Evolutionary conservation across 495 filamentous ascomycete genomes (phyloP), one percentile per base, ranked within the genome.

Genomic region (Aspergillus asperescens): DNA sequence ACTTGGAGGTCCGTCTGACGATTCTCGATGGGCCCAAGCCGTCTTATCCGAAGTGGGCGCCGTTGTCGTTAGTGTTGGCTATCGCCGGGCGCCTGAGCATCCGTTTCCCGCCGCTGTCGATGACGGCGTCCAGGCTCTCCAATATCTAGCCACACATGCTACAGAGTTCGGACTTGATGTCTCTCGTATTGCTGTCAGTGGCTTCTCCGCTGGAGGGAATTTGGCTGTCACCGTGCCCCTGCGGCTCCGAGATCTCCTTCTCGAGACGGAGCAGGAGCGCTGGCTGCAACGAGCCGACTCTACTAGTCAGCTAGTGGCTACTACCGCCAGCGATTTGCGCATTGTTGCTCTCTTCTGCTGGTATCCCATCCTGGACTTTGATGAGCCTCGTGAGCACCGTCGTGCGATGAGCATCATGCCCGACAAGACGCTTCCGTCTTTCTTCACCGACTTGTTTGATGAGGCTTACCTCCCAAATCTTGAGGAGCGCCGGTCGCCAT

Each of bases 181-280:
- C 25, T 71, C 75, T 38, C 68, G 82, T 44, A 80, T 96, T 13
- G 87, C 83, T 3, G 70, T 91, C 8, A 88, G 80, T 5, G 91
- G 91, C 13, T 97, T 97, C 69, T 90, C 85, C 0, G 88, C 89
- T 1, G 92, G 92, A 2, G 92, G 83, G 10, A 97, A 96, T 60
- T 80, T 95, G 56, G 80, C 83, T 20, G 83, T 95, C 55, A 91
- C 90, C 0, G 83, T 91, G 0, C 85, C 88, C 0, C 70, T 96
- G 16, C 78, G 85, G 18, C 67, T 95, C 1, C 67, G 77, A 13
- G 59, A 60, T 16, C 61, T 60, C 27, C 54, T 63, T 44, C 62
- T 38, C 3, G 55, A 58, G 6, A 60, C 63, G 53, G 50, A 62
- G 23, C 62, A 62, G 13, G 63, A 68, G 35, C 48, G 55, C 7